Percentiles rank a stretch among this genome's conserved stretches.
Evolutionary conservation across 768 basidiomycete species (phyloP).

Genomic region (Leucocoprinus leucothites): DNA sequence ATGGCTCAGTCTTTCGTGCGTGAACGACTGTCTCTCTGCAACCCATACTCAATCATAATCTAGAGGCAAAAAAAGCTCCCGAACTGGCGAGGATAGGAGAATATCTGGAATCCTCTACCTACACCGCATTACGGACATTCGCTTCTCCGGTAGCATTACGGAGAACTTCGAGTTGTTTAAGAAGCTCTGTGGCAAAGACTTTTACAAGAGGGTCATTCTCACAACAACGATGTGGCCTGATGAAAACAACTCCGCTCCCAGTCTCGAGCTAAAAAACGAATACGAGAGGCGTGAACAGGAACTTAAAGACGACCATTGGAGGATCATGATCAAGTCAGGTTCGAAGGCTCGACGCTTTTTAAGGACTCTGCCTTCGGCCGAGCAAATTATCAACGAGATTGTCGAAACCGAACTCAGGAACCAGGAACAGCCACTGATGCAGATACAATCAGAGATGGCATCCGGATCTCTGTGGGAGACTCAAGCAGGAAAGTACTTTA

Average conservation of each 20-base stretch:
- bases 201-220: slow-evolving; percentile 48
- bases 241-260: neutral
- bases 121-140: slow-evolving; percentile 50
- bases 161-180: slow-evolving; percentile 50
- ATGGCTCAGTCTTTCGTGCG: no score
- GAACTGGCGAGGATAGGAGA: neutral
- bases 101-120: slow-evolving; percentile 27
- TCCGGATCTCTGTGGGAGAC: no score
- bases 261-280: no score
- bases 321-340: slow-evolving; percentile 11
- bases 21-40: no score
- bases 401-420: no score
- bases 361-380: no score
- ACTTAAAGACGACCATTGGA: slow-evolving; percentile 19
- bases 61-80: neutral
- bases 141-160: slow-evolving; percentile 46
- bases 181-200: slow-evolving; percentile 47
- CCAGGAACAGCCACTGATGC: no score
- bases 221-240: slow-evolving; percentile 50
- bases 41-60: neutral
- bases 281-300: slow-evolving; percentile 17
- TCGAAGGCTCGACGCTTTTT: slow-evolving; percentile 11
- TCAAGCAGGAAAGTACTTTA: no score
- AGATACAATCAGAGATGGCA: no score
- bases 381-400: no score